Evolutionary conservation across 1,139 yeast genomes (phyloP).

Genomic region (Kodamaea sp.): DNA sequence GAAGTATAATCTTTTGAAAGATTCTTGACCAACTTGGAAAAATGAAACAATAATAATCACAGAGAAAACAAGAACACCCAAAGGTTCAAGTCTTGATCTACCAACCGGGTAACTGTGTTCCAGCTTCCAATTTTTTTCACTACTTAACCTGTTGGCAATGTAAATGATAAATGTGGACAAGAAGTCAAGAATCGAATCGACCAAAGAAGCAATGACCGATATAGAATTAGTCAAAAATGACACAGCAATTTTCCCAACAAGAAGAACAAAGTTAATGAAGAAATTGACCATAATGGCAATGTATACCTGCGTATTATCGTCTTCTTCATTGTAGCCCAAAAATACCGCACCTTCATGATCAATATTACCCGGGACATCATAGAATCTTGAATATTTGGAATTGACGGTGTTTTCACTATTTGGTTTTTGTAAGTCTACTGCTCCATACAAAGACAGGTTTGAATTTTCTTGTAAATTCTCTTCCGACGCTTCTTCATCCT

Average conservation of each 20-base stretch:
- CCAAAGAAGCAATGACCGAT: slow-evolving; percentile 73
- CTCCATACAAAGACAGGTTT: background rate
- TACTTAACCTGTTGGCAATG: slow-evolving; percentile 57
- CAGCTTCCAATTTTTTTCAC: slow-evolving; percentile 50
- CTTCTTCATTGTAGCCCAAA: slow-evolving; percentile 46
- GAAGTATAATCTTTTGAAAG: slow-evolving; percentile 37
- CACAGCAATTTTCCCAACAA: slow-evolving; percentile 62
- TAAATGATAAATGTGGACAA: slow-evolving; percentile 72
- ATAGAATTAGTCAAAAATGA: slow-evolving; percentile 63
- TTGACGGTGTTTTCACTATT: slow-evolving; percentile 10
- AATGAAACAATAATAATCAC: slow-evolving; percentile 69
- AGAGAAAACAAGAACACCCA: slow-evolving; percentile 73
- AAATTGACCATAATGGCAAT: slow-evolving; percentile 67
- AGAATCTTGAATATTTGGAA: slow-evolving; percentile 26
- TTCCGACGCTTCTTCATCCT: slow-evolving; percentile 14
- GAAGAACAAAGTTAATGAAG: slow-evolving; percentile 53
- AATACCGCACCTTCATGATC: slow-evolving; percentile 53
- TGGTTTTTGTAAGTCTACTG: slow-evolving; percentile 6
- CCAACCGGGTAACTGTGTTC: slow-evolving; percentile 62
- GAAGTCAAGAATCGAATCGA: slow-evolving; percentile 72
- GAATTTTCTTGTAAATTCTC: background rate
- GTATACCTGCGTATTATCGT: slow-evolving; percentile 43
- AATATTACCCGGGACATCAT: slow-evolving; percentile 58
- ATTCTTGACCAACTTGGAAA: slow-evolving; percentile 67
- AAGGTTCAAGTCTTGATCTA: slow-evolving; percentile 67